Conservation (phyloP, 768 basidiomycete genomes). For the Rhodocollybia butyracea region DNA sequence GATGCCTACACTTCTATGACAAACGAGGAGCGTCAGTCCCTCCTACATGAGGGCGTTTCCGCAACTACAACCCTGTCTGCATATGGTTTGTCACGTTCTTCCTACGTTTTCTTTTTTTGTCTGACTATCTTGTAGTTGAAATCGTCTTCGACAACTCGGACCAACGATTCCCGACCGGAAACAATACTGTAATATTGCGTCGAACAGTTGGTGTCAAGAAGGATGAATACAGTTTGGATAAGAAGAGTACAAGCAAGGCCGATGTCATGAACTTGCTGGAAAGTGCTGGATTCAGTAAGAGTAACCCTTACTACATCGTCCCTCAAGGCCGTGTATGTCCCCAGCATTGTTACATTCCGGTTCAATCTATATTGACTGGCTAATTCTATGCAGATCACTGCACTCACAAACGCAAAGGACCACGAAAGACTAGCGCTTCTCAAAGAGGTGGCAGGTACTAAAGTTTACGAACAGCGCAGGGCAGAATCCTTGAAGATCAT, state of each 20-base stretch:
- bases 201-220: conserved; percentile 97
- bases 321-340: conserved; percentile 89
- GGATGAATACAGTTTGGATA: conserved; percentile 96
- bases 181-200: conserved; percentile 82
- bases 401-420: conserved; percentile 96
- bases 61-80: conserved; percentile 88
- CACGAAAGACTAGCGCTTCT: conserved; percentile 89
- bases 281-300: conserved; percentile 94
- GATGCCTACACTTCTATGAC: conserved; percentile 97
- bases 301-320: conserved; percentile 99
- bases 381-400: conserved; percentile 68
- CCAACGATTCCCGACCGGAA: conserved; percentile 89
- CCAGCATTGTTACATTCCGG: neutral
- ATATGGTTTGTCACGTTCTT: conserved; percentile 54
- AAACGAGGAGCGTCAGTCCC: conserved; percentile 85
- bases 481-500: conserved; percentile 93
- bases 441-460: conserved; percentile 97
- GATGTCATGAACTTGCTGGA: conserved; percentile 98
- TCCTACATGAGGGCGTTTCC: conserved; percentile 93
- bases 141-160: conserved; percentile 96
- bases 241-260: conserved; percentile 92
- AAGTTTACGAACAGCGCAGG: conserved; percentile 94
- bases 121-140: conserved; percentile 52
- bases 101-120: neutral
- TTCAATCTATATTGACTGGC: neutral